Evolutionary conservation across 306 rosid genomes (phyloP).

Genomic region (Vigna nakashimae): DNA sequence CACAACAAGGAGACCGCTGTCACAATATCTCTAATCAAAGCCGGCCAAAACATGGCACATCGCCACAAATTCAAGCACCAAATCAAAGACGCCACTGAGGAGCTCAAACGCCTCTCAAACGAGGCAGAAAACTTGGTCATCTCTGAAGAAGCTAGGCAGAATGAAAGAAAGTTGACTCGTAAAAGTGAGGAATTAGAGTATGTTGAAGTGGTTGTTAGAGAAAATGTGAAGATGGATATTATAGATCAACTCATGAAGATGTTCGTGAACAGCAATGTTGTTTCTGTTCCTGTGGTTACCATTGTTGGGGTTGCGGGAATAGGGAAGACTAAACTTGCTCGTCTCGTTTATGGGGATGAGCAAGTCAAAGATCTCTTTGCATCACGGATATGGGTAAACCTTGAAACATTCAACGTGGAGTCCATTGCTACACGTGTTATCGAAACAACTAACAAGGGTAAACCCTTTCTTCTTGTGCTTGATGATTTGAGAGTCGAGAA

Average conservation of each 20-base stretch:
- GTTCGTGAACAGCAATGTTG: not conserved
- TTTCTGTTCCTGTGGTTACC: not conserved
- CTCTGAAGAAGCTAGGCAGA: not conserved
- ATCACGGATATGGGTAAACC: not conserved
- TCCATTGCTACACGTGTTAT: not conserved
- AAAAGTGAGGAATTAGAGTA: not conserved
- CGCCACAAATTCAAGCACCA: not conserved
- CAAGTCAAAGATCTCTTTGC: not conserved
- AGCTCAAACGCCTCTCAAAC: not conserved
- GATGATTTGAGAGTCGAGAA: slow-evolving; percentile 8
- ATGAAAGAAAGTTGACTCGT: not conserved
- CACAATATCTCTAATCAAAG: not conserved
- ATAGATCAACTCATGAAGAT: not conserved
- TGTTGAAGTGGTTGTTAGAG: not conserved
- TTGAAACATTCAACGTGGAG: not conserved
- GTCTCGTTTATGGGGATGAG: not conserved
- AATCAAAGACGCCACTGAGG: not conserved
- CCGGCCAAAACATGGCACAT: not conserved
- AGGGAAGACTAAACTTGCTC: slow-evolving; percentile 30
- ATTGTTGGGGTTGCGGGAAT: slow-evolving; percentile 25
- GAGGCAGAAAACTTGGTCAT: not conserved
- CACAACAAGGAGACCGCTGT: not conserved
- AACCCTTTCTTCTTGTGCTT: not conserved
- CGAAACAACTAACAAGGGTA: not conserved
- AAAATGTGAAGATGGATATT: slow-evolving; percentile 4